Conservation (phyloP, 1,139 yeast species). For the Yamadazyma jaroonii region DNA sequence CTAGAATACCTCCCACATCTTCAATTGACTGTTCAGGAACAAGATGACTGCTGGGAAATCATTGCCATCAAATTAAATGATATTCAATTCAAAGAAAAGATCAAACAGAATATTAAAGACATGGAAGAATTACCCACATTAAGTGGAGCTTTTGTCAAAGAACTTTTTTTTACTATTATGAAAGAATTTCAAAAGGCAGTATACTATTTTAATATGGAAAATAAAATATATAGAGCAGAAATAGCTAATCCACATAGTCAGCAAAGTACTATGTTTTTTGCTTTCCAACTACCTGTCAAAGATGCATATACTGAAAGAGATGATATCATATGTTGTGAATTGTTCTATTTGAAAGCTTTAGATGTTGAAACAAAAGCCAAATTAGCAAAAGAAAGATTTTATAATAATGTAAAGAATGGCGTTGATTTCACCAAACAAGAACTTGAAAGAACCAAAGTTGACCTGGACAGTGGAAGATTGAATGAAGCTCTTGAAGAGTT, state of each 20-base stretch:
- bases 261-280: conserved; percentile 8
- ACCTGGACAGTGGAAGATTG: conserved; percentile 18
- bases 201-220: conserved; percentile 6
- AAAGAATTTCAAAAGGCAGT: conserved; percentile 11
- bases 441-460: neutral
- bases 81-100: conserved; percentile 16
- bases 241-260: conserved; percentile 6
- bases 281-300: conserved; percentile 16
- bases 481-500: conserved; percentile 24
- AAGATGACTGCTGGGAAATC: conserved; percentile 35
- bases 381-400: conserved; percentile 22
- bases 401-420: conserved; percentile 2
- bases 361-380: conserved; percentile 27
- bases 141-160: conserved; percentile 28
- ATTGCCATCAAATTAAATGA: conserved; percentile 33
- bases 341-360: conserved; percentile 19
- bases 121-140: conserved; percentile 29
- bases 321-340: conserved; percentile 24
- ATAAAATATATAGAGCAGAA: conserved; percentile 10
- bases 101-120: conserved; percentile 2
- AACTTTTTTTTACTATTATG: conserved; percentile 21
- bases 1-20: conserved; percentile 33
- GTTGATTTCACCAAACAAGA: conserved; percentile 10
- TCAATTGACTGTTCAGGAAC: conserved; percentile 22
- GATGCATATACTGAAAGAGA: conserved; percentile 14